phyloP scores from a whole-genome alignment of 148 eudicot species.

The Diospyros kaki region DNA sequence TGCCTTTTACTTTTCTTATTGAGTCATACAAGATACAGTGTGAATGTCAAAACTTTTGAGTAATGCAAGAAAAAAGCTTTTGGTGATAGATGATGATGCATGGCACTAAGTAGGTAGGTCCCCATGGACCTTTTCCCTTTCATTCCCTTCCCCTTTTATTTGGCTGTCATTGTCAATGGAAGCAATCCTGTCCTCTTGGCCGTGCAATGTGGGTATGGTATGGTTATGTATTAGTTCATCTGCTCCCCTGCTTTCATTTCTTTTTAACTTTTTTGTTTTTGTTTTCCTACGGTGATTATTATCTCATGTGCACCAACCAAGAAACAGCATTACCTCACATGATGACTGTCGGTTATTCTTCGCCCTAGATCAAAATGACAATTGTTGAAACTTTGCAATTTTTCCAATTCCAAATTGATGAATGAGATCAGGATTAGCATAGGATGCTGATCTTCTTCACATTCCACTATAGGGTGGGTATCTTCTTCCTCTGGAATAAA shows the following conservation, averaged over 20 bases:
- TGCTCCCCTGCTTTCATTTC: not conserved
- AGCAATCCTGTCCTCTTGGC: slow-evolving; percentile 16
- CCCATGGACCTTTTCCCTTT: not conserved
- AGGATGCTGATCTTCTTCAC: slow-evolving; percentile 8
- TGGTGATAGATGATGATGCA: slow-evolving; percentile 21
- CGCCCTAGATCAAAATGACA: slow-evolving; percentile 11
- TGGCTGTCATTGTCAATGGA: slow-evolving; percentile 26
- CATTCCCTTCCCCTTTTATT: not conserved
- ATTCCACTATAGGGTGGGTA: not conserved
- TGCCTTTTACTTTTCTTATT: not conserved
- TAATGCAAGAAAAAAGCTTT: slow-evolving; percentile 9
- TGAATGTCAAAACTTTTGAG: slow-evolving; percentile 24
- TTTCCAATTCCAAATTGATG: not conserved
- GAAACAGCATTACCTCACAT: slow-evolving; percentile 9
- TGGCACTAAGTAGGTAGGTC: not conserved
- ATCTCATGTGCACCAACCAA: slow-evolving; percentile 19
- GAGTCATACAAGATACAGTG: slow-evolving; percentile 34
- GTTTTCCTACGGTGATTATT: slow-evolving; percentile 4
- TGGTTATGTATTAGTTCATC: not conserved
- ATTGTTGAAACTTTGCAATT: slow-evolving; percentile 6
- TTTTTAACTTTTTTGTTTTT: not conserved
- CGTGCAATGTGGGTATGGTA: slow-evolving; percentile 14
- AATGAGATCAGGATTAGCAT: not conserved
- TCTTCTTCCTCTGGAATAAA: no score
- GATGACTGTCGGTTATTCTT: not conserved